These are phyloP conservation scores for Chrysoporthe austroafricana DNA, from an alignment of 2,329 filamentous ascomycete genomes.

Conservation along the genomic window DNA sequence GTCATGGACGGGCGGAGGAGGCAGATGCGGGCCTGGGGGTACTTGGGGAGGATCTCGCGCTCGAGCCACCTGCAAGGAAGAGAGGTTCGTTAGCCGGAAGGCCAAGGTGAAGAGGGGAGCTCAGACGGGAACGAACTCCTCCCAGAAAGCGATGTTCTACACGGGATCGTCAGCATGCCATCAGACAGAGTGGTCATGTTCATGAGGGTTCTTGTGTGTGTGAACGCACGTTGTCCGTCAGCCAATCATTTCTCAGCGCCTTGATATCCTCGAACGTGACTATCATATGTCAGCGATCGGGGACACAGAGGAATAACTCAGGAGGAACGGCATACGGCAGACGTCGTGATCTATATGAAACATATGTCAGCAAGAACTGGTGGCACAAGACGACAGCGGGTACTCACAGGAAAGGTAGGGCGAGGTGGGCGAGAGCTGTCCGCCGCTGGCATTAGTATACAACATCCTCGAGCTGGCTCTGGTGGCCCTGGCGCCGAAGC, in stretches of 20 bases:
- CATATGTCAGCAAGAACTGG: slow-evolving; percentile 19
- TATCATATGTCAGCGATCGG: slow-evolving; percentile 39
- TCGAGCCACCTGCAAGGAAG: slow-evolving; percentile 70
- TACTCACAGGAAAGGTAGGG: slow-evolving; percentile 52
- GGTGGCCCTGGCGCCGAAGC: slow-evolving; percentile 16
- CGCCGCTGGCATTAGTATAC: slow-evolving; percentile 25
- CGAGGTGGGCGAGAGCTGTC: slow-evolving; percentile 42
- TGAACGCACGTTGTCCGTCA: slow-evolving; percentile 86
- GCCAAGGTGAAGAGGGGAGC: slow-evolving; percentile 22
- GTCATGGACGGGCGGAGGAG: slow-evolving; percentile 92
- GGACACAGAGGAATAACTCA: neutral
- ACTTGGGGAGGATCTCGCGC: slow-evolving; percentile 79
- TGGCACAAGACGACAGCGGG: neutral
- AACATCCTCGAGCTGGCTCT: slow-evolving; percentile 28
- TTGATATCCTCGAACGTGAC: slow-evolving; percentile 90
- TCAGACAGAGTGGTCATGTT: neutral
- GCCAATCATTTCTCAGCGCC: slow-evolving; percentile 88
- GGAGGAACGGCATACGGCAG: slow-evolving; percentile 24
- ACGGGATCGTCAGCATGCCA: slow-evolving; percentile 32
- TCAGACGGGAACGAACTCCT: slow-evolving; percentile 67
- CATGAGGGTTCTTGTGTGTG: slow-evolving; percentile 5
- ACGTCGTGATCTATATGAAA: slow-evolving; percentile 34
- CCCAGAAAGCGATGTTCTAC: slow-evolving; percentile 95
- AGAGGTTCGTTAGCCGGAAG: slow-evolving; percentile 10
- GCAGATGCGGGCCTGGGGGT: slow-evolving; percentile 82